Base-by-base conservation (phyloP, 768 basidiomycete genomes). In the Daedalea quercina region DNA sequence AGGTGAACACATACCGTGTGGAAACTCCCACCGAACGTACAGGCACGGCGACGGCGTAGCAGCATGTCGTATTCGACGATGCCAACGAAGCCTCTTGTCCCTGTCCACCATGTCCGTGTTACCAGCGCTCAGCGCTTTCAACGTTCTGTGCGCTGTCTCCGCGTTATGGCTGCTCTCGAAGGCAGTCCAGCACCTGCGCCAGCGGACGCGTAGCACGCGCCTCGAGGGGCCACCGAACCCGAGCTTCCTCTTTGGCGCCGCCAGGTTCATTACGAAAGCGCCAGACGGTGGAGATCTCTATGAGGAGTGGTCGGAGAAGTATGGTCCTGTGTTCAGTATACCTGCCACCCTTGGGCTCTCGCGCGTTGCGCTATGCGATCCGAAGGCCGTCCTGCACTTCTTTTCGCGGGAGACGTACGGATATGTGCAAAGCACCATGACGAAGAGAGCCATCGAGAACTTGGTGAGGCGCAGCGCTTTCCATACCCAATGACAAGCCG, bases 311-410 rank as follows among this genome's bases (percentile, higher is more conserved):
- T 69, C 69, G 1, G 61, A 60, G 7, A 60, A 74, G 43, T 79
- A 79, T 31, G 82, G 82, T 7, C 58, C 72, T 1, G 76, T 70
- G 0, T 83, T 67, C 54, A 47, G 64, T 15, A 52, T 79, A n/a
- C 71, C 79, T 0, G 57, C 58, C 0, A 35, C 57, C 2, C 31
- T 67, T 4, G 60, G 61, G 9, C 34, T 31, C 12, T 53, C 53
- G 6, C 54, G 55, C 20, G 23, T 64, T 19, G 52, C 63, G 22
- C 23, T 67, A 31, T 57, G 53, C 23, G 66, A 67, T 47, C 64
- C 66, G 2, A 80, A 75, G 62, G 80, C 81, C 0, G 64, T 77
- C 19, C 68, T 73, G 0, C 78, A 83, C 55, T 72, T 79, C 40
- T 78, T 72, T 52, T 67, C 74, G 13, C 70, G 65, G 51, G 81